These are phyloP conservation scores for Solanum lycopersicoides DNA, from an alignment of 257 asterid species.

Conservation along the genomic window DNA sequence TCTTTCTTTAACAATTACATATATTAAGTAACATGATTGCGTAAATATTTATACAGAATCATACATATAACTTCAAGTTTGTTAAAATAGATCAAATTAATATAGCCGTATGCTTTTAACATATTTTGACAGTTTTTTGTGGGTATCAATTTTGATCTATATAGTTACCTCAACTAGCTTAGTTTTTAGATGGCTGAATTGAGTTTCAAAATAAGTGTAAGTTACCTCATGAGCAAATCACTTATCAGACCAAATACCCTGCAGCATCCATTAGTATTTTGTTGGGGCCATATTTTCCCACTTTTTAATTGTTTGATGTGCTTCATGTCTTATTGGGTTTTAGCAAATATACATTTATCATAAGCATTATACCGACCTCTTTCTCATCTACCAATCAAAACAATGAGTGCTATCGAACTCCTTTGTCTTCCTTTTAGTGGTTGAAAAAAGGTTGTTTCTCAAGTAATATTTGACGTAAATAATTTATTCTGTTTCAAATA, in stretches of 20 bases:
- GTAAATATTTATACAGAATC: background rate
- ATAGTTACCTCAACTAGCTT: background rate
- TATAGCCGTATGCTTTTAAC: background rate
- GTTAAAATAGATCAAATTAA: background rate
- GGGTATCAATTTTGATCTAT: too few relatives aligned
- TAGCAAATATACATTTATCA: background rate
- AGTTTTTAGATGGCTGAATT: background rate
- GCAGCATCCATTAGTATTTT: background rate
- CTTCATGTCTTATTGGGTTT: background rate
- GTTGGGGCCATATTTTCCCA: background rate
- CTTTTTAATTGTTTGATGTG: background rate
- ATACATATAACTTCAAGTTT: background rate
- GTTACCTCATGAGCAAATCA: background rate
- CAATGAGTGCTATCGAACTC: background rate
- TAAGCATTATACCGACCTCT: background rate
- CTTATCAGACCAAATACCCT: background rate
- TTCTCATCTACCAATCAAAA: background rate
- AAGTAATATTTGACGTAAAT: too few relatives aligned
- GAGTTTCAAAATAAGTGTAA: background rate
- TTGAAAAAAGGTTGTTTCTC: too few relatives aligned
- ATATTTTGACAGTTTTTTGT: background rate
- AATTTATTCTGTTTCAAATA: background rate
- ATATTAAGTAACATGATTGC: background rate
- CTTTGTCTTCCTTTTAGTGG: too few relatives aligned
- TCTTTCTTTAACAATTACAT: background rate